Evolutionary conservation across 192 early-diverging fungal species (phyloP).

Genomic region (Gonapodya sp.): DNA sequence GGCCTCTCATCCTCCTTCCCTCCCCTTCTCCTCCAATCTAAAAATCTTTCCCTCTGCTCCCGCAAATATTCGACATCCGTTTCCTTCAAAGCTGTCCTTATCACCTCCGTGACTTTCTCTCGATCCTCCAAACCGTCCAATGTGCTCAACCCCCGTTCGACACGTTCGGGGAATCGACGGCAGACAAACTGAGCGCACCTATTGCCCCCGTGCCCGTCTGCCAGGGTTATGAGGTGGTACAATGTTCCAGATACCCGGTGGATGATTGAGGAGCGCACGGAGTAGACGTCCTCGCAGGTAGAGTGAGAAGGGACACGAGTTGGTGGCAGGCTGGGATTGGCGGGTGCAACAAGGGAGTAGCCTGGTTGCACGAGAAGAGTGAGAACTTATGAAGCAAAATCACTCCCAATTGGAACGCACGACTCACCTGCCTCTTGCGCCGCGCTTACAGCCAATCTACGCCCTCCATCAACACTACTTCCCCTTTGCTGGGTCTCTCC

Average conservation of each 20-base stretch:
- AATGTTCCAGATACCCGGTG: neutral
- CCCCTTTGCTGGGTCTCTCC: neutral
- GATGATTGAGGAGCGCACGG: neutral
- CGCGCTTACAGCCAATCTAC: neutral
- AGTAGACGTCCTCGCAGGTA: neutral
- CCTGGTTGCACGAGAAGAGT: neutral
- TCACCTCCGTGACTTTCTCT: neutral
- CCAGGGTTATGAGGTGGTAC: neutral
- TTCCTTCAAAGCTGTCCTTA: neutral
- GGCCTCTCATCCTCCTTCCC: neutral
- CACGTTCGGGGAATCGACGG: neutral
- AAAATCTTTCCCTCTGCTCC: neutral
- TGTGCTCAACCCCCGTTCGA: neutral
- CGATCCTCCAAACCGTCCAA: neutral
- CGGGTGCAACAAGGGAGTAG: neutral
- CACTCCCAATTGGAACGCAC: neutral
- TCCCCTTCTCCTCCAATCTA: neutral
- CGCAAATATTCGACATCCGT: neutral
- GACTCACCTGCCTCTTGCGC: neutral
- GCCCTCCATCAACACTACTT: neutral
- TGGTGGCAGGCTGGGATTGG: neutral
- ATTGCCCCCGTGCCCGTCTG: neutral
- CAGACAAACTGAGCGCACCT: neutral
- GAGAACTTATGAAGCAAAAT: neutral
- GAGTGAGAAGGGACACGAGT: neutral